A percentile compares a stretch with the other conserved stretches of the same genome.
phyloP scores from a whole-genome alignment of 768 basidiomycete species.

The Xerocomellus chrysenteron region DNA sequence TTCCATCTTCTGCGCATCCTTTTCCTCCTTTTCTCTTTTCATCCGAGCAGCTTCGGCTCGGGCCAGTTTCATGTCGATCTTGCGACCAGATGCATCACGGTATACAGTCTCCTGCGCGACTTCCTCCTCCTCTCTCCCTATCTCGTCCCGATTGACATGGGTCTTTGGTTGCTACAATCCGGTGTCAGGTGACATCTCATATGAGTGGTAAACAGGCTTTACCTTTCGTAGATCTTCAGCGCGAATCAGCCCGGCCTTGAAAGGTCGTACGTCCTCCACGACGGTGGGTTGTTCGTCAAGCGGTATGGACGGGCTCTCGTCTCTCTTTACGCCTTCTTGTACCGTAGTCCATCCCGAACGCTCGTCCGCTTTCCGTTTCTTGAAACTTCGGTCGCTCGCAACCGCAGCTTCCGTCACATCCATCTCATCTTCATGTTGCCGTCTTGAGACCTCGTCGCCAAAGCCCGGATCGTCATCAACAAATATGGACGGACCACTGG shows the following conservation, averaged over 20 bases:
- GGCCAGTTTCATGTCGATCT: slow-evolving; percentile 85
- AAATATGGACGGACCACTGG: slow-evolving; percentile 35
- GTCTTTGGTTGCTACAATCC: slow-evolving; percentile 38
- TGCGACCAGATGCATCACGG: slow-evolving; percentile 84
- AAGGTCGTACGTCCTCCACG: slow-evolving; percentile 46
- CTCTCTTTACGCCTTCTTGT: slow-evolving; percentile 48
- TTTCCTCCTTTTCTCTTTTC: slow-evolving; percentile 82
- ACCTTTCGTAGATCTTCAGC: slow-evolving; percentile 71
- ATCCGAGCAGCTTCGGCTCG: slow-evolving; percentile 79
- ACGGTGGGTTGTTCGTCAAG: slow-evolving; percentile 70
- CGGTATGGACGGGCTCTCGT: slow-evolving; percentile 51
- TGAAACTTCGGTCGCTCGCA: slow-evolving; percentile 75
- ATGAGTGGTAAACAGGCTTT: background rate
- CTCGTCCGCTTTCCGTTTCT: slow-evolving; percentile 60
- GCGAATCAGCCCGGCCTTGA: slow-evolving; percentile 77
- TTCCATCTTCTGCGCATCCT: slow-evolving; percentile 90
- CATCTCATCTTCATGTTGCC: slow-evolving; percentile 52
- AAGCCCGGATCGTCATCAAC: slow-evolving; percentile 75
- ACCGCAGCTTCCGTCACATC: slow-evolving; percentile 65
- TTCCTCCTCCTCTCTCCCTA: slow-evolving; percentile 46
- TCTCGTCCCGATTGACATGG: slow-evolving; percentile 36
- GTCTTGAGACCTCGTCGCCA: slow-evolving; percentile 47
- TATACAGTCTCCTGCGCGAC: slow-evolving; percentile 89
- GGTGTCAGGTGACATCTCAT: background rate
- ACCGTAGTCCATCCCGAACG: slow-evolving; percentile 70